A percentile compares a stretch with the other conserved stretches of the same genome.
Conservation (phyloP, 495 filamentous ascomycete genomes). For the Darksidea phi region DNA sequence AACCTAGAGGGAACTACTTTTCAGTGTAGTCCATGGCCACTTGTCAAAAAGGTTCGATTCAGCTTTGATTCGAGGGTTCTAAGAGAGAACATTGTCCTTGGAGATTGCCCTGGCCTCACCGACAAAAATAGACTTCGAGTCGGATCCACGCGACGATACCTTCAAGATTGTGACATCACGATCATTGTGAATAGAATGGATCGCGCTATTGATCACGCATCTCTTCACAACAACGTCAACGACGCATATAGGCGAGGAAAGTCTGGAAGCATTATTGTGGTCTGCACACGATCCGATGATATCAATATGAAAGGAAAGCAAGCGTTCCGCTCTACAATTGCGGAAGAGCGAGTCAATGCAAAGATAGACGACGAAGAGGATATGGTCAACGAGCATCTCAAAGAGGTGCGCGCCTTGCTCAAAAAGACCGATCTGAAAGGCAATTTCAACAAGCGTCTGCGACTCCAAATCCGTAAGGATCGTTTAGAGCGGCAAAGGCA, state of each 20-base stretch:
- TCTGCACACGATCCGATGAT: conserved; percentile 12
- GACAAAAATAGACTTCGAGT: conserved; percentile 11
- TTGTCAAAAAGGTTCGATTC: not conserved
- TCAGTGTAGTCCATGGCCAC: conserved; percentile 4
- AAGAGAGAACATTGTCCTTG: conserved; percentile 2
- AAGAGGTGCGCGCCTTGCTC: no score
- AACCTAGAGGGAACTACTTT: not conserved
- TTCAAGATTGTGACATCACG: conserved; percentile 12
- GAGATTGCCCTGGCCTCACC: not conserved
- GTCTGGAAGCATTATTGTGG: conserved; percentile 11
- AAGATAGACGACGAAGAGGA: no score
- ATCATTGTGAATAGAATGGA: conserved; percentile 3
- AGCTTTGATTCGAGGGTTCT: not conserved
- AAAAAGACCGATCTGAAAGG: no score
- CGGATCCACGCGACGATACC: not conserved
- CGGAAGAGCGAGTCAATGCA: no score
- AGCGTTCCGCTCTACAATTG: no score
- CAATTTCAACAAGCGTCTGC: no score
- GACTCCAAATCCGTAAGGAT: no score
- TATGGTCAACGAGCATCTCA: no score
- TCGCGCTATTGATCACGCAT: not conserved
- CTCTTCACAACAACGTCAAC: not conserved
- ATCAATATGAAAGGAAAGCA: not conserved
- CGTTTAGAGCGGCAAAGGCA: no score
- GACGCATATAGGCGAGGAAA: conserved; percentile 2